Evolutionary conservation across 1,284 basidiomycete genomes (phyloP).

Genomic region (Rhizopogon parksii): DNA sequence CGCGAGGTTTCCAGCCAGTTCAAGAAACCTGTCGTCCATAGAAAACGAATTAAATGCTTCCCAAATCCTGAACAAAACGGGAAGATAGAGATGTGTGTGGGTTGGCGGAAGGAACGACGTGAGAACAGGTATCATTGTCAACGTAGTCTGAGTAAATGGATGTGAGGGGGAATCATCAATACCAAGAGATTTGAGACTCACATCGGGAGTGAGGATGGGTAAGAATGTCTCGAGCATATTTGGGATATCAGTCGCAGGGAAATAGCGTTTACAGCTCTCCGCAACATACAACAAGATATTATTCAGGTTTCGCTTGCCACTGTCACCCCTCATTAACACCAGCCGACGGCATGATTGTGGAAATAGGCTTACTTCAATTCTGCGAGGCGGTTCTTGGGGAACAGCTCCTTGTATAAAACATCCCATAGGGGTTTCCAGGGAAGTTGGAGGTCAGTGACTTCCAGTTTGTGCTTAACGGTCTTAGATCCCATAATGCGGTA

Average conservation of each 20-base stretch:
- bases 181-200: slow-evolving; percentile 10
- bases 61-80: slow-evolving; percentile 76
- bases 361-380: slow-evolving; percentile 41
- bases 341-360: slow-evolving; percentile 2
- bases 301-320: slow-evolving; percentile 21
- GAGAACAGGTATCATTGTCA: slow-evolving; percentile 65
- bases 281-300: slow-evolving; percentile 57
- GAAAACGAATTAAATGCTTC: slow-evolving; percentile 77
- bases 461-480: slow-evolving; percentile 38
- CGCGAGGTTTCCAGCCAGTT: slow-evolving; percentile 70
- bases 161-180: not conserved
- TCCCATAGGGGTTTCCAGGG: slow-evolving; percentile 60
- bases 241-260: slow-evolving; percentile 81
- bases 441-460: slow-evolving; percentile 50
- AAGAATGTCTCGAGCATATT: slow-evolving; percentile 86
- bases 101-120: slow-evolving; percentile 73
- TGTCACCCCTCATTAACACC: slow-evolving; percentile 10
- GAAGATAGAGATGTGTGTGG: slow-evolving; percentile 63
- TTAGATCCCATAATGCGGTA: slow-evolving; percentile 37
- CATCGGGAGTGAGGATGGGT: slow-evolving; percentile 29
- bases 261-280: slow-evolving; percentile 79
- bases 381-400: slow-evolving; percentile 44
- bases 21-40: slow-evolving; percentile 81
- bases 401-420: slow-evolving; percentile 54
- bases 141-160: slow-evolving; percentile 39